Evolutionary conservation across 495 filamentous ascomycete species (phyloP), one percentile per base, ranked within the genome.

Genomic region (Gamarada debralockiae): DNA sequence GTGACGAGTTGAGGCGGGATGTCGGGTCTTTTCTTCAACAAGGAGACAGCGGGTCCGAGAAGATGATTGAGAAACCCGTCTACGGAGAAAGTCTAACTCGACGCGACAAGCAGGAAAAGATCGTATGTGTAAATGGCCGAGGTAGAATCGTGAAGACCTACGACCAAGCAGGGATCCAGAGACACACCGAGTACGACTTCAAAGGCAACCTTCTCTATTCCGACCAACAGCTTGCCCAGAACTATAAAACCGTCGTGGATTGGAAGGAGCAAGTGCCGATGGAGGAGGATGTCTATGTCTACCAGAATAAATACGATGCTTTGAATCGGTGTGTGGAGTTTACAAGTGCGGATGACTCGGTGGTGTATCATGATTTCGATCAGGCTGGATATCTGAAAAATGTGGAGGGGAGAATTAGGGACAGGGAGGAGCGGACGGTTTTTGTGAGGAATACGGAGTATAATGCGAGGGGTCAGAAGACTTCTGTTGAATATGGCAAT

Each of bases 141-240:
- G 34, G 33, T 0, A 29, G 60, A 21, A 6, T 62, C 1, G 2
- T 40, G 5, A 10, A 34, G 22, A 14, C 29, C 4, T 57, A 24
- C 17, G 67, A 70, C 46, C 67, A 67, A 45, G 44, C 63, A 1
- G 65, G 65, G 0, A n/a, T 57, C 0, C 2, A 14, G 0, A 50
- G 22, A 0, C 50, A 24, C 22, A 24, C 6, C 6, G 8, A 29
- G 8, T 70, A 48, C 34, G 65, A 69, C 45, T 66, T 67, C 50
- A 61, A 65, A 41, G 60, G 59, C 0, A 66, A 68, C 34, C 23
- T 27, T 0, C 6, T 64, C 0, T 6, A 18, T 7, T 13, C 5
- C 0, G 9, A 25, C 1, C 31, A 21, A 2, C 46, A 33, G 14
- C 27, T 62, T 17, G 56, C 58, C 0, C 21, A 2, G 2, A 44